Percentiles rank a stretch among this genome's conserved stretches.
Evolutionary conservation across 2,329 filamentous ascomycete genomes (phyloP).

Genomic region (Delphinella strobiligena): DNA sequence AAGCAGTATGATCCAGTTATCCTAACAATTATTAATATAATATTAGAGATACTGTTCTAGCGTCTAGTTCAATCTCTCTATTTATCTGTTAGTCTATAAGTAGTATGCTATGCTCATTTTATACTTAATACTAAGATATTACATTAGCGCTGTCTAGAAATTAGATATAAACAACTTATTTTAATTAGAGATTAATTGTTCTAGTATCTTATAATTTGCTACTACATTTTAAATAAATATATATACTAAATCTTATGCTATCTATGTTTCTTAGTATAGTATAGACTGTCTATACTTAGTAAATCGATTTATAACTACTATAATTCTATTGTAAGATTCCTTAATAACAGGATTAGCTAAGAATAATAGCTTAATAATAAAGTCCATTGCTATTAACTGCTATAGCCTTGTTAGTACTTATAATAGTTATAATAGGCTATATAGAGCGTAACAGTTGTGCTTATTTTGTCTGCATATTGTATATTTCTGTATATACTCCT

Average conservation of each 20-base stretch:
- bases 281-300: conserved; percentile 12
- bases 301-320: conserved; percentile 14
- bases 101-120: conserved; percentile 17
- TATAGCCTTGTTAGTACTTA: conserved; percentile 3
- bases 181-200: conserved; percentile 13
- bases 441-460: neutral
- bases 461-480: conserved; percentile 2
- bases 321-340: conserved; percentile 11
- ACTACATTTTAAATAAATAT: conserved; percentile 12
- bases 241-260: conserved; percentile 10
- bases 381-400: conserved; percentile 13
- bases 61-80: conserved; percentile 15
- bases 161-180: conserved; percentile 15
- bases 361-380: conserved; percentile 14
- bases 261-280: conserved; percentile 9
- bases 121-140: conserved; percentile 12
- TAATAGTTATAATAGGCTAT: neutral
- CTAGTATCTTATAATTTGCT: conserved; percentile 11
- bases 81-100: conserved; percentile 17
- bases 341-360: conserved; percentile 2
- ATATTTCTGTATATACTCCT: conserved; percentile 2
- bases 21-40: conserved; percentile 14
- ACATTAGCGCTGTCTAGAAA: conserved; percentile 12
- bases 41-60: conserved; percentile 16
- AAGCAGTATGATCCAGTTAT: conserved; percentile 14